These are phyloP conservation scores for Aspergillus fischeri DNA, from an alignment of 2,329 filamentous ascomycete species.

Conservation along the genomic window DNA sequence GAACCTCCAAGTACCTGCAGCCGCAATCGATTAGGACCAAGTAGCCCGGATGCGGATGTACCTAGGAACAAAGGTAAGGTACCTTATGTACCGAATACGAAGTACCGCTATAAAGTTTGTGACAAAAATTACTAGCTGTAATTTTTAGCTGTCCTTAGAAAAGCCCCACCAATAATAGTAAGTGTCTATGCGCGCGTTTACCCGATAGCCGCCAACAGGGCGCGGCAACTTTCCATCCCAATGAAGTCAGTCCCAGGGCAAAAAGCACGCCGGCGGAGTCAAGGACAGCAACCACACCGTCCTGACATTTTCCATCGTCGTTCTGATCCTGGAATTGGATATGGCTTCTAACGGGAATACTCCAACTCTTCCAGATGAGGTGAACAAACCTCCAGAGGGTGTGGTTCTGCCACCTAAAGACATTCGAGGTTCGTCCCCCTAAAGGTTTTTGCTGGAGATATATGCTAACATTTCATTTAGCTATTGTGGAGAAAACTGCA, in stretches of 20 bases:
- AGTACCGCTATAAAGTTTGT: not conserved
- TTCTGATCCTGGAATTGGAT: slow-evolving; percentile 6
- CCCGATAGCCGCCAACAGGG: not conserved
- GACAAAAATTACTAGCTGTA: not conserved
- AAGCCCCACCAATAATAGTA: slow-evolving; percentile 7
- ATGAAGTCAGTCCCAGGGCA: slow-evolving; percentile 1
- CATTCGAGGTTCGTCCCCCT: slow-evolving; percentile 57
- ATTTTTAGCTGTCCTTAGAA: not conserved
- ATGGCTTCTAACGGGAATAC: slow-evolving; percentile 43
- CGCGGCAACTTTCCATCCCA: slow-evolving; percentile 3
- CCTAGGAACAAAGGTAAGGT: too few relatives aligned
- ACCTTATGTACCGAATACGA: too few relatives aligned
- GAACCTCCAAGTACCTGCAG: not conserved
- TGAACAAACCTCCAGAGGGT: slow-evolving; percentile 73
- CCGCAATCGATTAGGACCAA: not conserved
- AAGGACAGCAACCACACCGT: not conserved
- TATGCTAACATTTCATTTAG: slow-evolving; percentile 34
- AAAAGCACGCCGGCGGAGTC: not conserved
- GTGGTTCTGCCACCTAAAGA: slow-evolving; percentile 81
- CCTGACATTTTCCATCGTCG: not conserved
- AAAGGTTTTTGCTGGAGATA: not conserved
- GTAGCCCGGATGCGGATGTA: too few relatives aligned
- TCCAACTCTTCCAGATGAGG: slow-evolving; percentile 48
- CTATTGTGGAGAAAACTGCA: slow-evolving; percentile 87
- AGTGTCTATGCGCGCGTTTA: slow-evolving; percentile 7